Evolutionary conservation across 768 basidiomycete species (phyloP), one percentile per base, ranked within the genome.

Genomic region (Boletus rufocinnamomeus): DNA sequence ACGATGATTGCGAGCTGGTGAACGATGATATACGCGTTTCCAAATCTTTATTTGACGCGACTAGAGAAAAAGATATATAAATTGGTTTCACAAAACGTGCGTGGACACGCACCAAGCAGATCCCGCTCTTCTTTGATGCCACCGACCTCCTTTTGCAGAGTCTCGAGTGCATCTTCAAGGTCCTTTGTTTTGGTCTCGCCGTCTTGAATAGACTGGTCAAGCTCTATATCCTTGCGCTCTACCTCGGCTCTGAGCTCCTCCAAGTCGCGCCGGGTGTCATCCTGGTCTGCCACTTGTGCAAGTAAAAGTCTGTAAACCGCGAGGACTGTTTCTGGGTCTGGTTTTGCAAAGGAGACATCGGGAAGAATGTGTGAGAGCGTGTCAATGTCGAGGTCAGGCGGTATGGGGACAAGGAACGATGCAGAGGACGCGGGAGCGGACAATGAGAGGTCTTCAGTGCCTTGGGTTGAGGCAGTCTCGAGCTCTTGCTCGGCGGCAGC

Each of bases 131-230:
- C 73, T 72, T 84, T 88, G 40, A 82, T 70, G 54, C 78, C 69
- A 25, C 69, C 72, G 2, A 92, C 70, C 66, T 93, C 87, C 28
- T 77, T 77, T 60, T 85, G 83, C 6, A 81, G 70, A 46, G 66
- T 61, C 54, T 87, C 83, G 32, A 85, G 60, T 1, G 82, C 73
- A 0, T 65, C 67, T 64, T 89, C 87, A 13, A 86, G 66, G 34
- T 89, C 85, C 51, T 80, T 81, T 2, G 82, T 72, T 49, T 79
- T 73, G 2, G 77, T 82, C 68, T 94, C 90, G 52, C 81, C 83
- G 69, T 94, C 91, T 65, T 92, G 88, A 37, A 92, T 71, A 7
- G 89, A 85, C 73, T 93, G 91, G 70, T 94, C 92, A 37, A 93
- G 76, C 71, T 95, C 92, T 3, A 94, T 77, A 54, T 93, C 91